Conservation (phyloP, 306 rosid species). For the Aeschynomene evenia region DNA sequence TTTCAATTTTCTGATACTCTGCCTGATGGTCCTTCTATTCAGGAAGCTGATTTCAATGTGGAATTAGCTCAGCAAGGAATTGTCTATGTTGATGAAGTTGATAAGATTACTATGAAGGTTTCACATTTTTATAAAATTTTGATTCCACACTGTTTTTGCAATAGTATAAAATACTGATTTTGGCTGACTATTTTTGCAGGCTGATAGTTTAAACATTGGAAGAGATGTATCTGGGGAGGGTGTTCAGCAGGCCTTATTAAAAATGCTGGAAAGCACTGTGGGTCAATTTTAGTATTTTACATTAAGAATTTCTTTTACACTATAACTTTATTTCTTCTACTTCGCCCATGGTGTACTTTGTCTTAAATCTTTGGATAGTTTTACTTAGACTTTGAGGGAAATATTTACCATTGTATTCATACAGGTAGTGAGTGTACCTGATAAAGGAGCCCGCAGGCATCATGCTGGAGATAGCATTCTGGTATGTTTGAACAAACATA, state of each 20-base stretch:
- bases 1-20: background rate
- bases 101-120: constrained; percentile 74
- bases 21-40: constrained; percentile 7
- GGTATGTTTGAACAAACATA: constrained; percentile 38
- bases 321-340: background rate
- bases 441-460: constrained; percentile 63
- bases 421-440: constrained; percentile 61
- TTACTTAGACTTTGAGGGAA: background rate
- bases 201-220: constrained; percentile 53
- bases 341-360: background rate
- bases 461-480: constrained; percentile 52
- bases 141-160: background rate
- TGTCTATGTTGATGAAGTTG: constrained; percentile 73
- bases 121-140: background rate
- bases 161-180: background rate
- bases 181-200: constrained; percentile 38
- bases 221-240: constrained; percentile 88
- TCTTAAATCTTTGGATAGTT: background rate
- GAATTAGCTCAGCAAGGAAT: constrained; percentile 75
- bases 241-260: constrained; percentile 74
- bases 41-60: constrained; percentile 76
- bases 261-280: constrained; percentile 84
- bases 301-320: background rate
- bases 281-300: constrained; percentile 35
- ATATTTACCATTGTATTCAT: constrained; percentile 3